Evolutionary conservation across 2,329 filamentous ascomycete genomes (phyloP), one percentile per base, ranked within the genome.

Genomic region (Cladosporium phlei): DNA sequence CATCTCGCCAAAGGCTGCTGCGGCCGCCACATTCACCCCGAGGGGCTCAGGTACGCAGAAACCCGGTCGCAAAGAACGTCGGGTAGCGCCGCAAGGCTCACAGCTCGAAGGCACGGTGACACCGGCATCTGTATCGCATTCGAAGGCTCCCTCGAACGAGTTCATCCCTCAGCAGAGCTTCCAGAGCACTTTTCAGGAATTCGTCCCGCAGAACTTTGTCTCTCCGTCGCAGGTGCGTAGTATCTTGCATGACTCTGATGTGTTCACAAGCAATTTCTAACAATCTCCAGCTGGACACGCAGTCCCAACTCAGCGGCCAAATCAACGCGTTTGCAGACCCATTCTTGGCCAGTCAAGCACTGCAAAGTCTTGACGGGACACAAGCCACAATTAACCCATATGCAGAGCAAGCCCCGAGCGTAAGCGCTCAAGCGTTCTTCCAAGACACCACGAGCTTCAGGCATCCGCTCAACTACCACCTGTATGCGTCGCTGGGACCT

Each of bases 1-100:
- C 7, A 89, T 97, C 54, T 93, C 90, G 6, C 88, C 89, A 1
- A 89, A 94, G 67, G 86, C 88, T 46, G 90, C 86, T n/a, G 93
- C 79, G 64, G 93, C 91, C 17, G 86, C 88, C 16, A 82, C 87
- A 4, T 94, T 94, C 59, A 93, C 86, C 14, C 88, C 88, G 25
- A 78, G 86, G 58, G 59, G 60, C 12, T 63, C 65, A 51, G 65
- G 63, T 61, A 55, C 49, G 52, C 33, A 34, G 30, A 45, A 45
- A 29, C 22, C 42, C 42, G 42, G 42, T 28, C 42, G 42, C 30
- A 45, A 45, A 22, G 42, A 45, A 37, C 42, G 42, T 45, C 42
- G 42, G 42, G 42, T 27, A 28, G 42, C 42, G 42, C 30, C 42
- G 42, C 42, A 37, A 45, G 42, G 42, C 51, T 55, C 21, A 55